A percentile compares a stretch with the other conserved stretches of the same genome.
Evolutionary conservation across 441 rosid genomes (phyloP).

Genomic region (Melastoma candidum): DNA sequence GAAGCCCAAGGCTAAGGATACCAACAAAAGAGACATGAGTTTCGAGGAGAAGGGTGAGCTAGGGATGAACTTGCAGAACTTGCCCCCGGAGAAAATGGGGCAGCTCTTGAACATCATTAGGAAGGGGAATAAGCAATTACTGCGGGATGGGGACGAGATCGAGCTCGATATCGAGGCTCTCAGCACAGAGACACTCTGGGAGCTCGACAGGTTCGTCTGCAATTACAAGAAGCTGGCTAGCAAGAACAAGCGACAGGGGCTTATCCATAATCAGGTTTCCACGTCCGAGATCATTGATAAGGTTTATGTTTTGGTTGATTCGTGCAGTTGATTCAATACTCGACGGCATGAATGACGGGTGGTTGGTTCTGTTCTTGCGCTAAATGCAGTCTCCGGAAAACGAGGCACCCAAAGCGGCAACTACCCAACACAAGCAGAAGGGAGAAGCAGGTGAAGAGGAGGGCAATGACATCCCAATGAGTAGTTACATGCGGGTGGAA

Average conservation of each 20-base stretch:
- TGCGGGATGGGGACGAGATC: slow-evolving; percentile 93
- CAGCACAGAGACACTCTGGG: slow-evolving; percentile 89
- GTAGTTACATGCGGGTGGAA: slow-evolving; percentile 80
- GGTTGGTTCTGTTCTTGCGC: neutral
- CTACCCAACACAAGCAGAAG: slow-evolving; percentile 37
- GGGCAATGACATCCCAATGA: slow-evolving; percentile 80
- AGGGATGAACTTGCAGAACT: slow-evolving; percentile 76
- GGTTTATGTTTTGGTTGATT: neutral
- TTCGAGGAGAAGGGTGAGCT: slow-evolving; percentile 78
- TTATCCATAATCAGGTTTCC: slow-evolving; percentile 38
- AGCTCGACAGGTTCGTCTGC: slow-evolving; percentile 86
- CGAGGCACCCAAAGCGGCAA: slow-evolving; percentile 9
- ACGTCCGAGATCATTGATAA: slow-evolving; percentile 22
- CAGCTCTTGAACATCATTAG: slow-evolving; percentile 70
- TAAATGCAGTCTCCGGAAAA: neutral
- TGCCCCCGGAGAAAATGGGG: slow-evolving; percentile 95
- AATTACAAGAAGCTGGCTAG: slow-evolving; percentile 85
- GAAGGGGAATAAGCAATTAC: slow-evolving; percentile 69
- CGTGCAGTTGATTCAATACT: slow-evolving; percentile 1
- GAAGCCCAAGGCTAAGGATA: slow-evolving; percentile 92
- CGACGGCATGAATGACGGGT: neutral
- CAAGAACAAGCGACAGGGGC: slow-evolving; percentile 79
- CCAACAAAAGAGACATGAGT: slow-evolving; percentile 80
- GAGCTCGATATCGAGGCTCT: slow-evolving; percentile 90
- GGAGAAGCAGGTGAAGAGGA: slow-evolving; percentile 68